Percentiles rank a stretch among this genome's conserved stretches.
phyloP scores from a whole-genome alignment of 2,329 filamentous ascomycete genomes.

The Penicillium sp. region DNA sequence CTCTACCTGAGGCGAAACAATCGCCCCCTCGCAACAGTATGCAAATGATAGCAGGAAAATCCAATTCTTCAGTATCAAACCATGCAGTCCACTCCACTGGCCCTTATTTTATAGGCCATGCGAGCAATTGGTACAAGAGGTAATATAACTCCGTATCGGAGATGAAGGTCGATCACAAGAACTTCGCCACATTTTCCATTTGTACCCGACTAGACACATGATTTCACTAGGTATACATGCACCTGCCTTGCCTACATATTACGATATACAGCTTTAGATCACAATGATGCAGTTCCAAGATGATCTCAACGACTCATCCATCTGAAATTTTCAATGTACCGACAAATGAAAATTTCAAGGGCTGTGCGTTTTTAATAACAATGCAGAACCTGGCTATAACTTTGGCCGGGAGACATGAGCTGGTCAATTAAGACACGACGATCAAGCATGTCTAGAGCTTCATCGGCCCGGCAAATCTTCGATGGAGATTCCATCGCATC shows the following conservation, averaged over 20 bases:
- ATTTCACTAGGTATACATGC: not conserved
- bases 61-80: not conserved
- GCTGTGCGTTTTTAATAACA: not conserved
- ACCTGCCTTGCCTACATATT: constrained; percentile 1
- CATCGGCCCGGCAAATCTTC: not conserved
- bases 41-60: not conserved
- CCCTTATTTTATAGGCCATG: not conserved
- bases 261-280: not conserved
- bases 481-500: not conserved
- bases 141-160: not conserved
- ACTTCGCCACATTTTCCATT: not conserved
- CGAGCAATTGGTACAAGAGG: not conserved
- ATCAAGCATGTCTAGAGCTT: constrained; percentile 5
- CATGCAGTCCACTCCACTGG: not conserved
- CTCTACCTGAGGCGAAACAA: not conserved
- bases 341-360: not conserved
- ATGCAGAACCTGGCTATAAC: not conserved
- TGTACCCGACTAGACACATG: not conserved
- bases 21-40: constrained; percentile 6
- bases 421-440: not conserved
- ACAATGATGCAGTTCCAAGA: not conserved
- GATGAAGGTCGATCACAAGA: not conserved
- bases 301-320: not conserved
- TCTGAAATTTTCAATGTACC: not conserved
- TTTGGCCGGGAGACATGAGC: not conserved